phyloP scores from a whole-genome alignment of 768 basidiomycete genomes.

The Phylloporus sp. region DNA sequence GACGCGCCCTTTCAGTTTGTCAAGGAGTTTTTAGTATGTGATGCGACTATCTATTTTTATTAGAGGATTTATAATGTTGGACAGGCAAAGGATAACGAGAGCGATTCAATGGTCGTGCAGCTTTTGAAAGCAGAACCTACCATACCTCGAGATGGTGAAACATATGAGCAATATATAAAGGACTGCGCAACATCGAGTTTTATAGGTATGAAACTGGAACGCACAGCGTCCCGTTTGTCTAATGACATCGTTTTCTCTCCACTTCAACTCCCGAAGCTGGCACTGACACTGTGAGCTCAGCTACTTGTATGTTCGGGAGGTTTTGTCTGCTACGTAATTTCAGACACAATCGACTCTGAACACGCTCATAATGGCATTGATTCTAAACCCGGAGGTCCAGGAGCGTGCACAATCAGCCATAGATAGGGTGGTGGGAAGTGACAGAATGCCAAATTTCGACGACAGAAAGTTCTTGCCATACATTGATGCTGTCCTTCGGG shows the following conservation, averaged over 20 bases:
- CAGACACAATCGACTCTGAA: slow-evolving; percentile 15
- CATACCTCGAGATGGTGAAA: neutral
- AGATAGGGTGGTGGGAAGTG: slow-evolving; percentile 17
- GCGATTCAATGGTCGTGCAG: slow-evolving; percentile 22
- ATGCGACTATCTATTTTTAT: neutral
- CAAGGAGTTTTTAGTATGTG: slow-evolving; percentile 16
- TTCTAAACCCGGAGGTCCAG: slow-evolving; percentile 22
- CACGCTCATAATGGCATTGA: slow-evolving; percentile 18
- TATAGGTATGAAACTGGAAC: slow-evolving; percentile 12
- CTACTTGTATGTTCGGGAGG: neutral
- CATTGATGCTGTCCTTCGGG: slow-evolving; percentile 21
- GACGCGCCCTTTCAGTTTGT: slow-evolving; percentile 22
- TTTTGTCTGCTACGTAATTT: neutral
- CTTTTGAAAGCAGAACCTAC: slow-evolving; percentile 4
- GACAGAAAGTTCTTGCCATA: slow-evolving; percentile 19
- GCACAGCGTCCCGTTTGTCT: neutral
- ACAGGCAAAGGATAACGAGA: slow-evolving; percentile 19
- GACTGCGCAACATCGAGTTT: slow-evolving; percentile 17
- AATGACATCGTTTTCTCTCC: neutral
- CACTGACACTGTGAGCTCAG: slow-evolving; percentile 10
- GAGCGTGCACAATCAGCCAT: slow-evolving; percentile 16
- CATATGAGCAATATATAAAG: slow-evolving; percentile 18
- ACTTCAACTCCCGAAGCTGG: slow-evolving; percentile 9
- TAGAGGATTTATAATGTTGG: neutral
- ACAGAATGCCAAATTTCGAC: slow-evolving; percentile 12